These are phyloP conservation scores for Prunus campanulata DNA, from an alignment of 306 rosid genomes.

Conservation along the genomic window DNA sequence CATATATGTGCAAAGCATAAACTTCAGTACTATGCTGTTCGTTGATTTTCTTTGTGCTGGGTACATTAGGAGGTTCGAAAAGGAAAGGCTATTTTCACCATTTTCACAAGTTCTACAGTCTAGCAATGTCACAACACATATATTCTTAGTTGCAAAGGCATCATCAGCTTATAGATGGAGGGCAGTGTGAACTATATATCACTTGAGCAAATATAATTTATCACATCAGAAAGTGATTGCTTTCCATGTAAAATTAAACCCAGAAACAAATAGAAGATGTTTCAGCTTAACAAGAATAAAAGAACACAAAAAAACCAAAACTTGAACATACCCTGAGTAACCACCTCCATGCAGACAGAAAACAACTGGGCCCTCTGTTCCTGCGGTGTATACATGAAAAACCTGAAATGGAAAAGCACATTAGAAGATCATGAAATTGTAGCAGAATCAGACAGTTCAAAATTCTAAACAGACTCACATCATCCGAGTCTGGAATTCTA, in stretches of 20 bases:
- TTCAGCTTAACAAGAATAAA: constrained; percentile 4
- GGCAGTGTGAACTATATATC: neutral
- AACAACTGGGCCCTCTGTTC: constrained; percentile 94
- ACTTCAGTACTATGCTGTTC: neutral
- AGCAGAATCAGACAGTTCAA: neutral
- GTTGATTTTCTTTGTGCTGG: too few species aligned
- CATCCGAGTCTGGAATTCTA: constrained; percentile 54
- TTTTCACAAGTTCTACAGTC: too few species aligned
- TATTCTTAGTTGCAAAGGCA: neutral
- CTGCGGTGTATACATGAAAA: constrained; percentile 89
- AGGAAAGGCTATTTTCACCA: too few species aligned
- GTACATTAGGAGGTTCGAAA: too few species aligned
- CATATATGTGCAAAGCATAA: neutral
- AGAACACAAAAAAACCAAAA: neutral
- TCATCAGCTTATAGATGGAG: neutral
- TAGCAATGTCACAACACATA: too few species aligned
- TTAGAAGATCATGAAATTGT: neutral
- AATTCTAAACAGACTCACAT: constrained; percentile 43
- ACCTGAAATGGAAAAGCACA: constrained; percentile 50
- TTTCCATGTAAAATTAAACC: neutral
- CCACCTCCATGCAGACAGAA: constrained; percentile 98
- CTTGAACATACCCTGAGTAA: constrained; percentile 70
- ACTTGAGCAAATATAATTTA: too few species aligned
- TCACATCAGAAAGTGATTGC: neutral
- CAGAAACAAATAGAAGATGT: neutral